Evolutionary conservation across 345 rosid species (phyloP), one percentile per base, ranked within the genome.

Genomic region (Bretschneidera sinensis): DNA sequence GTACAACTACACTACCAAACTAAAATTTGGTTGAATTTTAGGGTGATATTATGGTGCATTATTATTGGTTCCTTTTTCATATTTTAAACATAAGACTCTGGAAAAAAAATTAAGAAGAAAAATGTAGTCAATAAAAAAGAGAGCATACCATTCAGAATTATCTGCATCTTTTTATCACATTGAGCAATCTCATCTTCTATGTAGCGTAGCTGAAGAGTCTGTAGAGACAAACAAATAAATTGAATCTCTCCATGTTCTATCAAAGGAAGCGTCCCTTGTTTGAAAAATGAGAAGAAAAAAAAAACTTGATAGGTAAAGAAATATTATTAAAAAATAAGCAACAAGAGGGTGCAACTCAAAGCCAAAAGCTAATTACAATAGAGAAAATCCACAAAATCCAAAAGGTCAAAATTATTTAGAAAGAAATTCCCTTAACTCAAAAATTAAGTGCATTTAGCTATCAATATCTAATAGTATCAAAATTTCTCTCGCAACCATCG

Each of bases 151-250:
- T 60, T 67, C 60, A 76, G 61, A 60, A 91, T 63, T 33, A 56
- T 74, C 60, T 76, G 77, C 59, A 88, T 79, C 55, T 57, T 28
- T 61, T 70, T 73, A 68, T 88, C 91, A 55, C 79, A 84, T 58
- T 68, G 55, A 55, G 89, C 89, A 77, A 91, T 83, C 68, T 83
- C 85, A 55, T 86, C 91, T 68, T 83, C 84, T 18, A 88, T 72
- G 22, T 62, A 21, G 15, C 94, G 80, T n/a, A 61, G 91, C 74
- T 84, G 83, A 60, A 73, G 71, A 70, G 74, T 73, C 97, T 91
- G 89, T 63, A 79, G 43, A 31, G 53, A 63, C 21, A 62, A 25
- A 24, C 28, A 48, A 23, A 43, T 18, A 21, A 16, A 16, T 4
- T 19, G 28, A 19, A 25, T 53, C 20, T 53, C 21, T 24, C 24